Evolutionary conservation across 257 asterid species (phyloP).

Genomic region (Nyctanthes arbortristis): DNA sequence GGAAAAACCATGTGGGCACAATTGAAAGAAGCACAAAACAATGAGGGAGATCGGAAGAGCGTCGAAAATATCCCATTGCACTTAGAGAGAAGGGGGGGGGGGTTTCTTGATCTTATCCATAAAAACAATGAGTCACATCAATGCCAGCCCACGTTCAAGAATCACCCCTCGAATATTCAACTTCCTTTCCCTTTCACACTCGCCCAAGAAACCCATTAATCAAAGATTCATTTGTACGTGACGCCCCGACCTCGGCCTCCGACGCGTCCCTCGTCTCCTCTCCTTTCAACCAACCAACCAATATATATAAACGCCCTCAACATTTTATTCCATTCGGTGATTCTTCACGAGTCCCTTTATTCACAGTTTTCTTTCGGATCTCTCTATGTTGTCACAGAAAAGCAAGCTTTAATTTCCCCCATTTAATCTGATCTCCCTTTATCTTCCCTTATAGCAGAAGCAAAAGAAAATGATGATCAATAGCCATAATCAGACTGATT

Average conservation of each 20-base stretch:
- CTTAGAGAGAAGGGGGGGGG: not conserved
- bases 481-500: constrained; percentile 36
- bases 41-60: not conserved
- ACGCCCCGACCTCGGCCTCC: constrained; percentile 74
- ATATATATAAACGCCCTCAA: not conserved
- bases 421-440: constrained; percentile 21
- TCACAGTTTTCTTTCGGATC: constrained; percentile 30
- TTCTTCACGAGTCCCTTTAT: constrained; percentile 47
- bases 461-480: constrained; percentile 33
- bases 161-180: constrained; percentile 31
- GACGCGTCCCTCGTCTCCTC: constrained; percentile 43
- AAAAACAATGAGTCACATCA: constrained; percentile 7
- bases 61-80: too few species aligned
- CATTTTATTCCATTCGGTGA: constrained; percentile 45
- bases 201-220: constrained; percentile 7
- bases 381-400: constrained; percentile 35
- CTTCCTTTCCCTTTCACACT: not conserved
- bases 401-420: constrained; percentile 20
- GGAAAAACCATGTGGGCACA: not conserved
- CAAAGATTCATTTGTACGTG: constrained; percentile 76
- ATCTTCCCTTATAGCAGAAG: too few species aligned
- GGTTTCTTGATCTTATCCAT: constrained; percentile 26
- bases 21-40: not conserved
- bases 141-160: constrained; percentile 20
- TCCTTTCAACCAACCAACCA: constrained; percentile 9